Conservation (phyloP, 306 rosid species). For the Lathyrus aphaca region DNA sequence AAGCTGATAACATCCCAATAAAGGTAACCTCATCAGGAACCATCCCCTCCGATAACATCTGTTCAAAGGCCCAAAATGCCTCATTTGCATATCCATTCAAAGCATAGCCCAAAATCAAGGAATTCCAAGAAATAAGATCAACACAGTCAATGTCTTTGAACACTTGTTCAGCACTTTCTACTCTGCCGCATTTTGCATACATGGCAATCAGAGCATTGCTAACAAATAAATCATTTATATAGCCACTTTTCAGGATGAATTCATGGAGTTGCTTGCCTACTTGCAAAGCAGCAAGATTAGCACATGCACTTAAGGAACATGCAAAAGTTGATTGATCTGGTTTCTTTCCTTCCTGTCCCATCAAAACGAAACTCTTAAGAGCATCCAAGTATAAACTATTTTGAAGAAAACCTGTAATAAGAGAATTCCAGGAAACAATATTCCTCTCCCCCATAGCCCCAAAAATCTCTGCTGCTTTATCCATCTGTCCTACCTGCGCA, state of each 20-base stretch:
- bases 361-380: conserved; percentile 54
- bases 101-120: conserved; percentile 79
- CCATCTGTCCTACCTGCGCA: conserved; percentile 72
- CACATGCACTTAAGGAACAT: conserved; percentile 72
- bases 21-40: conserved; percentile 73
- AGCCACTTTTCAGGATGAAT: conserved; percentile 64
- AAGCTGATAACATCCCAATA: conserved; percentile 72
- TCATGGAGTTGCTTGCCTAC: conserved; percentile 77
- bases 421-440: conserved; percentile 79
- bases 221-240: conserved; percentile 59
- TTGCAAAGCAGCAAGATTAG: conserved; percentile 74
- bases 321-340: conserved; percentile 71
- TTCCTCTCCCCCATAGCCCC: conserved; percentile 57
- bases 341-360: conserved; percentile 61
- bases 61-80: conserved; percentile 60
- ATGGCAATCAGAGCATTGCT: conserved; percentile 71
- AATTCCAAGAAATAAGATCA: conserved; percentile 83
- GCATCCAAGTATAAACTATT: conserved; percentile 69
- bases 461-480: conserved; percentile 58
- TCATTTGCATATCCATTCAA: conserved; percentile 64
- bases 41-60: conserved; percentile 54
- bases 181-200: conserved; percentile 76
- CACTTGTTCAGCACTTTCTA: conserved; percentile 54
- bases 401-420: conserved; percentile 69
- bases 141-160: conserved; percentile 51